Conservation (phyloP, 257 asterid species). For the Nicotiana tomentosiformis region DNA sequence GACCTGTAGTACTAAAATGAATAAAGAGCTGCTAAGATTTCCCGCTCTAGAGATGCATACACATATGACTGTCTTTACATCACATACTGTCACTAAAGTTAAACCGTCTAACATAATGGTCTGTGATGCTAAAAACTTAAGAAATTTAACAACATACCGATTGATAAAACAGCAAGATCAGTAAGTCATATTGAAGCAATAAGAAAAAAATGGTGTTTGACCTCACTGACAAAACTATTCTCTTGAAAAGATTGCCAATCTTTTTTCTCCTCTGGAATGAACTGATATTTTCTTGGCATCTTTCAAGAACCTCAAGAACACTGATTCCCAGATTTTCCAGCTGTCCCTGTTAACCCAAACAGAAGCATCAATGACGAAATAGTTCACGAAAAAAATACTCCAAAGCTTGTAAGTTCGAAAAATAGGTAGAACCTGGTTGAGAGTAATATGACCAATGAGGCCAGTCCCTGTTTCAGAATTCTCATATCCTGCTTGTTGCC, state of each 20-base stretch:
- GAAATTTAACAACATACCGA: background rate
- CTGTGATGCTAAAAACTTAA: background rate
- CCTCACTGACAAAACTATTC: conserved; percentile 59
- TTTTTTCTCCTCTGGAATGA: conserved; percentile 59
- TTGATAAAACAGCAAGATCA: background rate
- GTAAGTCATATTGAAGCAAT: background rate
- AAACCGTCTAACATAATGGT: background rate
- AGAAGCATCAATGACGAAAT: background rate
- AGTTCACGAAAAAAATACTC: conserved; percentile 20
- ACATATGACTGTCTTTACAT: background rate
- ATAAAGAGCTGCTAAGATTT: background rate
- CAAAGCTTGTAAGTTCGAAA: conserved; percentile 15
- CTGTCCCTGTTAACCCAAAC: conserved; percentile 43
- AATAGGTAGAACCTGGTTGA: conserved; percentile 53
- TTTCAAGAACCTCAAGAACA: conserved; percentile 51
- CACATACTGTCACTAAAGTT: background rate
- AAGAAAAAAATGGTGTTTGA: conserved; percentile 10
- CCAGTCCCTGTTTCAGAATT: conserved; percentile 40
- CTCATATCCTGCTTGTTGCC: conserved; percentile 30
- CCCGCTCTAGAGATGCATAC: background rate
- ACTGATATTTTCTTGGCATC: conserved; percentile 55
- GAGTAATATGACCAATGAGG: conserved; percentile 89
- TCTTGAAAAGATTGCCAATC: conserved; percentile 53
- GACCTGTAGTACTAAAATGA: background rate
- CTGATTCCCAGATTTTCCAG: conserved; percentile 42